phyloP scores from a whole-genome alignment of 2,329 filamentous ascomycete species.

The Orbilia brochopaga region DNA sequence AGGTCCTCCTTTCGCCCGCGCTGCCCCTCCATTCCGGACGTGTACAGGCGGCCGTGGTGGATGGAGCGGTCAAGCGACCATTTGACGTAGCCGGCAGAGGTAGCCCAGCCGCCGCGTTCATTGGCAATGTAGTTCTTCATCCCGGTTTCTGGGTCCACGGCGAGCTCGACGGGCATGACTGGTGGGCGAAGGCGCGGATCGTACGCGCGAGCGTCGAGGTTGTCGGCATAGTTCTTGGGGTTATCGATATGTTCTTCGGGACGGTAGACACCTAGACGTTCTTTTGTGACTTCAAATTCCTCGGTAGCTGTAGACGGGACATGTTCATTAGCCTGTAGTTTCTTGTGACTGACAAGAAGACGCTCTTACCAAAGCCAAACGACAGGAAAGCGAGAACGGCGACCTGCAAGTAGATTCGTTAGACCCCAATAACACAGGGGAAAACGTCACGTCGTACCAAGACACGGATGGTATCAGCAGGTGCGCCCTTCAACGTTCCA shows the following conservation, averaged over 20 bases:
- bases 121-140: constrained; percentile 99
- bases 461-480: constrained; percentile 77
- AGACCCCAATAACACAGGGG: background rate
- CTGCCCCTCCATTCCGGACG: constrained; percentile 65
- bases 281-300: constrained; percentile 82
- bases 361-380: constrained; percentile 73
- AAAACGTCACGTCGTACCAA: constrained; percentile 71
- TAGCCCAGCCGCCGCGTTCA: constrained; percentile 84
- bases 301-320: constrained; percentile 67
- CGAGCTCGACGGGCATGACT: constrained; percentile 72
- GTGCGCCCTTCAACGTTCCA: constrained; percentile 77
- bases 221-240: constrained; percentile 84
- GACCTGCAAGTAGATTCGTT: constrained; percentile 60
- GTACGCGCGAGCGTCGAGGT: constrained; percentile 79
- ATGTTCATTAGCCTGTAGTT: constrained; percentile 8
- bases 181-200: constrained; percentile 83
- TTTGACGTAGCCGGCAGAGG: constrained; percentile 81
- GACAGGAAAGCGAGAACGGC: constrained; percentile 82
- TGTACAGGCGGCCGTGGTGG: constrained; percentile 78
- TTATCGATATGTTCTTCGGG: constrained; percentile 76
- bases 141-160: constrained; percentile 77
- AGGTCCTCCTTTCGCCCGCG: constrained; percentile 74
- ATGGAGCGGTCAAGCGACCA: constrained; percentile 76
- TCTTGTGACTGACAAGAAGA: background rate
- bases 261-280: constrained; percentile 78